These are phyloP conservation scores for Salix suchowensis DNA, from an alignment of 345 rosid species.

Conservation along the genomic window DNA sequence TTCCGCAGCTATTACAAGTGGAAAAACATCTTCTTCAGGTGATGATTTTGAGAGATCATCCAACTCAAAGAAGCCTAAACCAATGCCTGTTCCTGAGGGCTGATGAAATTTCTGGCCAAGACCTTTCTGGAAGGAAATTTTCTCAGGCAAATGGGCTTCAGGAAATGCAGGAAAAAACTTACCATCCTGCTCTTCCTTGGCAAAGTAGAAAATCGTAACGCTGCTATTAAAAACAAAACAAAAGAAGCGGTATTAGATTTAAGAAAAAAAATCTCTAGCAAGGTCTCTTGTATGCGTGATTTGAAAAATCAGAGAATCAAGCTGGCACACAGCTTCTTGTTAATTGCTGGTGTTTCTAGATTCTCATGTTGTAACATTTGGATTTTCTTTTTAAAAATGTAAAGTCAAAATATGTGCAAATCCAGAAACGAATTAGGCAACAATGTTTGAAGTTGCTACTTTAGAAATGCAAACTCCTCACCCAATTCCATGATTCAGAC, in stretches of 20 bases:
- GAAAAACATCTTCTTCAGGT: conserved; percentile 61
- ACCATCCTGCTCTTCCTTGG: conserved; percentile 70
- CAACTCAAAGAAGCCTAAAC: conserved; percentile 71
- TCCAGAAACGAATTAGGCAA: not conserved
- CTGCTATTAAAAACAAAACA: conserved; percentile 28
- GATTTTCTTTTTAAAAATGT: not conserved
- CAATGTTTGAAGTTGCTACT: conserved; percentile 1
- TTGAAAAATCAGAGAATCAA: not conserved
- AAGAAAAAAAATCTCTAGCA: not conserved
- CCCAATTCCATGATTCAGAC: not conserved
- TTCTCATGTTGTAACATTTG: not conserved
- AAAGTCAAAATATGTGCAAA: not conserved
- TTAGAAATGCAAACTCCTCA: not conserved
- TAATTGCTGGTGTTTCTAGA: not conserved
- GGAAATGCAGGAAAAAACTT: conserved; percentile 62
- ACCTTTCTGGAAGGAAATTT: conserved; percentile 68
- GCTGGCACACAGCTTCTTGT: not conserved
- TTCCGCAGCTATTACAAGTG: conserved; percentile 81
- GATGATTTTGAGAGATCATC: conserved; percentile 76
- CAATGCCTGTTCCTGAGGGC: conserved; percentile 80
- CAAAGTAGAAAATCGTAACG: conserved; percentile 69
- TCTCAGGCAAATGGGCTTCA: conserved; percentile 53
- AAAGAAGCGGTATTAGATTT: conserved; percentile 10
- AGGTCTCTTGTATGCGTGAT: not conserved
- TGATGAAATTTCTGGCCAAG: conserved; percentile 63